These are phyloP conservation scores for Euphrasia confusa DNA, from an alignment of 257 asterid species.

Conservation along the genomic window DNA sequence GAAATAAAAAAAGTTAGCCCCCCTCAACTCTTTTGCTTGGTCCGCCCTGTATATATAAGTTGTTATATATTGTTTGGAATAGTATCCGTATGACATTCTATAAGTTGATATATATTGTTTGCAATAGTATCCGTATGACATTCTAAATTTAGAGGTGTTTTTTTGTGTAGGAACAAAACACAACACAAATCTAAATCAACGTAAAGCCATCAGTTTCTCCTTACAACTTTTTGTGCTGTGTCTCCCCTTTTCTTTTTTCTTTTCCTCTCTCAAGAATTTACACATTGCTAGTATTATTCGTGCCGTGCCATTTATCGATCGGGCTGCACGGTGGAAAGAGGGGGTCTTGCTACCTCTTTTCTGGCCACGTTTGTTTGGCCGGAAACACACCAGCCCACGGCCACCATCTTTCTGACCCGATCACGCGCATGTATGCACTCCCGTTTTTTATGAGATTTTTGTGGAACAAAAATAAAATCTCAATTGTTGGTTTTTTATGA, in stretches of 20 bases:
- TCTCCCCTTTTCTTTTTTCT: not conserved
- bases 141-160: constrained; percentile 20
- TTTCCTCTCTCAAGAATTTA: constrained; percentile 18
- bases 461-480: too few species aligned
- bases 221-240: not conserved
- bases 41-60: too few species aligned
- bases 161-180: not conserved
- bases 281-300: not conserved
- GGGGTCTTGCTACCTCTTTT: constrained; percentile 25
- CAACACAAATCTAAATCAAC: constrained; percentile 15
- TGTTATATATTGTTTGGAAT: too few species aligned
- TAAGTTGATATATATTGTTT: not conserved
- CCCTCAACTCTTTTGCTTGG: too few species aligned
- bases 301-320: constrained; percentile 11
- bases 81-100: too few species aligned
- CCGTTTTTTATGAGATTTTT: not conserved
- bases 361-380: constrained; percentile 36
- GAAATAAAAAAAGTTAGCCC: too few species aligned
- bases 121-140: not conserved
- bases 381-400: constrained; percentile 12
- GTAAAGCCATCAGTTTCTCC: constrained; percentile 25
- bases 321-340: constrained; percentile 22
- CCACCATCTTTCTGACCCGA: constrained; percentile 6
- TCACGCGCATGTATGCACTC: not conserved
- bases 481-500: not conserved